Percentiles rank a stretch among this genome's conserved stretches.
Evolutionary conservation across 768 basidiomycete species (phyloP).

Genomic region (Boletus subparvulus): DNA sequence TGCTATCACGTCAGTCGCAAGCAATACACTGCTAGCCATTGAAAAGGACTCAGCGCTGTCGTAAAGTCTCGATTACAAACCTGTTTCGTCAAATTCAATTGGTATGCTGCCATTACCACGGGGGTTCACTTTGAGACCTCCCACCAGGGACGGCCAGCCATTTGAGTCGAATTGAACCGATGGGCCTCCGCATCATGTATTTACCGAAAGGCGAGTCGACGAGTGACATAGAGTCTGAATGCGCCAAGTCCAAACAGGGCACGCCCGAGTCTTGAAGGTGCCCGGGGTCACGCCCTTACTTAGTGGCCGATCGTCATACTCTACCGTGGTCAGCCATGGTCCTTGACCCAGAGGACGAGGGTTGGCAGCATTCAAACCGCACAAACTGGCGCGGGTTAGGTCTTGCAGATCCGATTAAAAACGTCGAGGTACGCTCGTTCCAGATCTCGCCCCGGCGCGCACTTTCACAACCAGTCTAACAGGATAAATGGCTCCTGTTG

Average conservation of each 20-base stretch:
- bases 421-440: conserved; percentile 69
- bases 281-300: neutral
- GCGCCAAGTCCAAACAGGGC: too few species aligned
- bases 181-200: too few species aligned
- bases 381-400: conserved; percentile 74
- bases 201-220: too few species aligned
- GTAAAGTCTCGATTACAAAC: neutral
- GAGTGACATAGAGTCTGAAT: too few species aligned
- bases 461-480: conserved; percentile 3
- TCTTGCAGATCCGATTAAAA: conserved; percentile 88
- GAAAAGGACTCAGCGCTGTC: too few species aligned
- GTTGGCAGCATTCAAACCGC: conserved; percentile 58
- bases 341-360: conserved; percentile 35
- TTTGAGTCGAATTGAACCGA: neutral
- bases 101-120: too few species aligned
- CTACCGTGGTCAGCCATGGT: conserved; percentile 5
- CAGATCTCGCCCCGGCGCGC: neutral
- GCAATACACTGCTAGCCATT: too few species aligned
- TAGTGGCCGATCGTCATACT: neutral
- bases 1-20: too few species aligned
- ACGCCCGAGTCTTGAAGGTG: neutral
- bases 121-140: neutral
- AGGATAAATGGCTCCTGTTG: conserved; percentile 99
- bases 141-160: neutral
- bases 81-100: too few species aligned